Conservation (phyloP, 148 eudicot genomes). For the Amaranthus hypochondriacus region DNA sequence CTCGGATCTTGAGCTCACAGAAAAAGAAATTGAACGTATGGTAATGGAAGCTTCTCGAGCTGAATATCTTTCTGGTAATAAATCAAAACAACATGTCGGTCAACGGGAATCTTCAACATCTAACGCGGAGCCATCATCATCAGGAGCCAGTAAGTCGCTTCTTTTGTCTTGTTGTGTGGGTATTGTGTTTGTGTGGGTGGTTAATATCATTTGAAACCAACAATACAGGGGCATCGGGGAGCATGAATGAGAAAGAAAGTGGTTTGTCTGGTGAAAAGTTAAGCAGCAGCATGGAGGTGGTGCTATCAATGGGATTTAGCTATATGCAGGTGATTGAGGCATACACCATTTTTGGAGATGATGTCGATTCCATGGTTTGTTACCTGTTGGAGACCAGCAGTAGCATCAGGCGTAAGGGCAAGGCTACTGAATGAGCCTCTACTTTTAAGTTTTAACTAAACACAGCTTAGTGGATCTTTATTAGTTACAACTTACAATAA, state of each 20-base stretch:
- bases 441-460: no score
- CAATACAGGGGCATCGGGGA: slow-evolving; percentile 58
- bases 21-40: slow-evolving; percentile 97
- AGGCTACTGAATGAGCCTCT: slow-evolving; percentile 55
- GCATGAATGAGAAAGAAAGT: slow-evolving; percentile 38
- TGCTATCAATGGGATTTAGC: slow-evolving; percentile 93
- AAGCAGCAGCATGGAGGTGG: slow-evolving; percentile 69
- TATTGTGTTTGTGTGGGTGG: neutral
- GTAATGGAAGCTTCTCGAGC: slow-evolving; percentile 96
- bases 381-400: slow-evolving; percentile 75
- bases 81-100: slow-evolving; percentile 59
- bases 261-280: slow-evolving; percentile 28
- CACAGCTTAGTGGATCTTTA: no score
- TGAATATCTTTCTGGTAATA: slow-evolving; percentile 71
- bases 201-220: neutral
- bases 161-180: neutral
- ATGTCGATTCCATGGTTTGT: slow-evolving; percentile 91
- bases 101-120: slow-evolving; percentile 74
- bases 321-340: slow-evolving; percentile 89
- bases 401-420: slow-evolving; percentile 78
- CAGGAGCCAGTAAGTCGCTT: slow-evolving; percentile 81
- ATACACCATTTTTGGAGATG: slow-evolving; percentile 88
- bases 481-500: no score
- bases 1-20: slow-evolving; percentile 96
- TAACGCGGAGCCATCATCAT: slow-evolving; percentile 94